These are phyloP conservation scores for Rhodofomes roseus DNA, from an alignment of 1,284 basidiomycete genomes.

Conservation along the genomic window DNA sequence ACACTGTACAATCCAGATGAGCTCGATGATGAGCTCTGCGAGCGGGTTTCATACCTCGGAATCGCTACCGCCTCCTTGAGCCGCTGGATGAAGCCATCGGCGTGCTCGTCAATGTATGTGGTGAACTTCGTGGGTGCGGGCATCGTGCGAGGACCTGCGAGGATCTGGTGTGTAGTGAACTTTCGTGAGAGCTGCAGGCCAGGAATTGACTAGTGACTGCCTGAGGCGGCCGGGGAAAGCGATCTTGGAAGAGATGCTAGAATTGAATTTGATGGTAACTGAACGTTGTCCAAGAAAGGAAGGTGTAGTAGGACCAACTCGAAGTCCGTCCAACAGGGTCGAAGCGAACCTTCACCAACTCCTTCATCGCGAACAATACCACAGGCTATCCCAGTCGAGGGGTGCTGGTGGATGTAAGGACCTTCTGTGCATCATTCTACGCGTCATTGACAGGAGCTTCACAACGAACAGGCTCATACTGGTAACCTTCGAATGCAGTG, in stretches of 20 bases:
- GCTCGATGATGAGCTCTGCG: background rate
- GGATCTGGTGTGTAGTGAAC: background rate
- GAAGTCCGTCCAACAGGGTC: background rate
- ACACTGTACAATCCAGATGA: conserved; percentile 40
- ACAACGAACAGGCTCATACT: too few relatives aligned
- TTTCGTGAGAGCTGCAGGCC: background rate
- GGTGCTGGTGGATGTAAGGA: background rate
- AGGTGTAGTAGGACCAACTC: background rate
- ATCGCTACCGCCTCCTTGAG: conserved; percentile 86
- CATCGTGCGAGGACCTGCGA: conserved; percentile 19
- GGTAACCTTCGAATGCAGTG: too few relatives aligned
- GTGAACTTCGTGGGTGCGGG: conserved; percentile 45
- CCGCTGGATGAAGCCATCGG: conserved; percentile 72
- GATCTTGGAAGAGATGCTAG: background rate
- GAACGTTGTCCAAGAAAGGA: background rate
- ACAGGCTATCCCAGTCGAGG: background rate
- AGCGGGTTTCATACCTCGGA: conserved; percentile 55
- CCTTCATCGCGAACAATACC: background rate
- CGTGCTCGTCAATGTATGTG: conserved; percentile 68
- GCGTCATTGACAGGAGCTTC: too few relatives aligned
- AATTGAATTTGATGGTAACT: background rate
- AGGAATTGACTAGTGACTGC: background rate
- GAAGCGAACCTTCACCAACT: background rate
- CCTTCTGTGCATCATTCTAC: too few relatives aligned
- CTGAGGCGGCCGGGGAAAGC: background rate